Base-by-base conservation (phyloP, 2,329 filamentous ascomycete genomes). In the Simplicillium sp. region DNA sequence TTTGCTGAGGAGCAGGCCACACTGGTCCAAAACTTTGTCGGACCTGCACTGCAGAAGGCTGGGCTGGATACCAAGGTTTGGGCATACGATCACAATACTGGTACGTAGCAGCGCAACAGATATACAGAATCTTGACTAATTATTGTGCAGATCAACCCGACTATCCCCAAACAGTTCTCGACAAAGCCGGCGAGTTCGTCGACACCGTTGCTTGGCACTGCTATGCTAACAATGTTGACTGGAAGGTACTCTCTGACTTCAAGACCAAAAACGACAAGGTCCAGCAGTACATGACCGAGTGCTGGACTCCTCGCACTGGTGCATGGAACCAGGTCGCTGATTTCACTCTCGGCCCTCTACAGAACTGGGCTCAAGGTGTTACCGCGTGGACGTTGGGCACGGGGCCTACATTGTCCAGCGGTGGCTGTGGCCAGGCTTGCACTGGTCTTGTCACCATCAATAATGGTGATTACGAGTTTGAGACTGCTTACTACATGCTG, bases 391-490 rank as follows among this genome's bases (percentile, higher is more conserved):
- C 63, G 1, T 54, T 70, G 29, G 66, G 59, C 2, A 67, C 64
- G 7, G 66, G 65, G 0, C 67, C 67, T 7, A 61, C 65, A 45
- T 56, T 67, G 32, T 48, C 55, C 7, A 58, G 58, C 34, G 42
- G 44, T 11, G 60, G 59, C 13, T 70, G 66, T 48, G 47, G 41
- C 9, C 6, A 25, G 20, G 57, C 55, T 11, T 70, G 66, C 50
- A 59, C 59, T 2, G 77, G 76, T 9, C 62, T 80, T 7, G 73
- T 77, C 37, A 70, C 70, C 12, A 61, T 80, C 46, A 71, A 80
- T 56, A 50, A 58, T 13, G 57, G 55, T 16, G 60, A 57, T 3
- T 73, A 72, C 51, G 57, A 54, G 2, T 61, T 65, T 42, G 65
- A 62, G 18, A 59, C 66, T 2, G 67, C 70, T 40, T 73, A 72